These are phyloP conservation scores for Pseudisothecium myosuroides DNA, from an alignment of 225 moss, liverwort and hornwort genomes.

Conservation along the genomic window DNA sequence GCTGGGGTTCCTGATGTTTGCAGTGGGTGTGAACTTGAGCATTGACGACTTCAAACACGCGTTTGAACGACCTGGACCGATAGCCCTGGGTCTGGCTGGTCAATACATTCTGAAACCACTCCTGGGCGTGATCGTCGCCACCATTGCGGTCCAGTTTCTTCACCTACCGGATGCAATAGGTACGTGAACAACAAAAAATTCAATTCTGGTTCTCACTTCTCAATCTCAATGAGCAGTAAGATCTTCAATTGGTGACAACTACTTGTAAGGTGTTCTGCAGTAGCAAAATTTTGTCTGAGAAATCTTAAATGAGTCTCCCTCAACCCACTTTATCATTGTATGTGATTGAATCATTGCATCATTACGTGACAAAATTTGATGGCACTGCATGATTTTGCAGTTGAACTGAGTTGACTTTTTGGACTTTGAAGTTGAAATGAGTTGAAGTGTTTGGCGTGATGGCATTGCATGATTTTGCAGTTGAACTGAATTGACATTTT, in stretches of 20 bases:
- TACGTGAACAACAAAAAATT: neutral
- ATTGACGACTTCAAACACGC: slow-evolving; percentile 57
- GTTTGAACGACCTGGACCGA: slow-evolving; percentile 56
- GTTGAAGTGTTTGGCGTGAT: neutral
- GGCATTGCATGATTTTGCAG: neutral
- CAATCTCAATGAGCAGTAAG: neutral
- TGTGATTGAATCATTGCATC: neutral
- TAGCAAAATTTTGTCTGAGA: neutral
- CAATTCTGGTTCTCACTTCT: neutral
- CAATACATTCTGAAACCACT: slow-evolving; percentile 73
- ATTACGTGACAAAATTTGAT: neutral
- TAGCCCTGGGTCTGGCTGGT: slow-evolving; percentile 53
- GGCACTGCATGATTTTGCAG: neutral
- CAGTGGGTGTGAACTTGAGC: slow-evolving; percentile 80
- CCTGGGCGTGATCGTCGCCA: slow-evolving; percentile 42
- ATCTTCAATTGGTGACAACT: neutral
- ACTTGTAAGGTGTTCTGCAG: neutral
- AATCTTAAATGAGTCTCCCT: neutral
- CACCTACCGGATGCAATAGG: slow-evolving; percentile 70
- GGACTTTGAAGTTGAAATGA: neutral
- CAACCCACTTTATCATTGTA: neutral
- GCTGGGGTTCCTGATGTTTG: slow-evolving; percentile 82
- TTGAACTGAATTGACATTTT: neutral
- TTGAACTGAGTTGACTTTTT: neutral
- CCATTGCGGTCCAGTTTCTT: slow-evolving; percentile 49